These are phyloP conservation scores for Xylariaceae sp. DNA, from an alignment of 2,329 filamentous ascomycete genomes.

Conservation along the genomic window DNA sequence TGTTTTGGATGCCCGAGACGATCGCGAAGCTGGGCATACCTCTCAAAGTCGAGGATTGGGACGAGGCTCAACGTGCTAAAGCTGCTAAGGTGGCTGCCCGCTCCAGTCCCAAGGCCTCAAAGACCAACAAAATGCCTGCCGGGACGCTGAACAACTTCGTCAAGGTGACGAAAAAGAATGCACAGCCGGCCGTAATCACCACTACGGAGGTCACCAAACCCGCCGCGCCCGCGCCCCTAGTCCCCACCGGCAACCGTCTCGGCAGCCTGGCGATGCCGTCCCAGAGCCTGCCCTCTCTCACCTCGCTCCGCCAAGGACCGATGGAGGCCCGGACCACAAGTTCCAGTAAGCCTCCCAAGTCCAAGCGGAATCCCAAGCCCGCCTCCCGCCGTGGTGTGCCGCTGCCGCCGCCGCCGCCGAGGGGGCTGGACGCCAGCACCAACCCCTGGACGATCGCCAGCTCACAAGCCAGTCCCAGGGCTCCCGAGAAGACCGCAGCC, in stretches of 20 bases:
- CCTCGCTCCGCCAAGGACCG: neutral
- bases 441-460: slow-evolving; percentile 33
- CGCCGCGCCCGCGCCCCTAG: too few species aligned
- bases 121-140: slow-evolving; percentile 13
- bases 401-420: too few species aligned
- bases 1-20: slow-evolving; percentile 61
- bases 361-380: too few species aligned
- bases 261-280: slow-evolving; percentile 2
- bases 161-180: slow-evolving; percentile 29
- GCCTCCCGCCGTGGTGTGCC: too few species aligned
- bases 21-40: slow-evolving; percentile 59
- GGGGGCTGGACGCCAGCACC: slow-evolving; percentile 16
- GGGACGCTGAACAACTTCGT: slow-evolving; percentile 35
- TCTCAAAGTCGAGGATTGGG: slow-evolving; percentile 57
- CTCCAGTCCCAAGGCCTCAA: slow-evolving; percentile 11
- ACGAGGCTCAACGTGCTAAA: slow-evolving; percentile 32
- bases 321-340: slow-evolving; percentile 8
- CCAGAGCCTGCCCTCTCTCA: slow-evolving; percentile 7
- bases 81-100: slow-evolving; percentile 9
- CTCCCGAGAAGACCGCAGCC: slow-evolving; percentile 11
- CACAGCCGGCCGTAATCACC: slow-evolving; percentile 5
- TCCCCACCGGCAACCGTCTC: slow-evolving; percentile 2
- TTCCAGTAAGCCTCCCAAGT: slow-evolving; percentile 24
- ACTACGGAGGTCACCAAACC: too few species aligned
- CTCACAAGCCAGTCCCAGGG: slow-evolving; percentile 37